Evolutionary conservation across 1,284 basidiomycete genomes (phyloP).

Genomic region (Ganoderma sinense): DNA sequence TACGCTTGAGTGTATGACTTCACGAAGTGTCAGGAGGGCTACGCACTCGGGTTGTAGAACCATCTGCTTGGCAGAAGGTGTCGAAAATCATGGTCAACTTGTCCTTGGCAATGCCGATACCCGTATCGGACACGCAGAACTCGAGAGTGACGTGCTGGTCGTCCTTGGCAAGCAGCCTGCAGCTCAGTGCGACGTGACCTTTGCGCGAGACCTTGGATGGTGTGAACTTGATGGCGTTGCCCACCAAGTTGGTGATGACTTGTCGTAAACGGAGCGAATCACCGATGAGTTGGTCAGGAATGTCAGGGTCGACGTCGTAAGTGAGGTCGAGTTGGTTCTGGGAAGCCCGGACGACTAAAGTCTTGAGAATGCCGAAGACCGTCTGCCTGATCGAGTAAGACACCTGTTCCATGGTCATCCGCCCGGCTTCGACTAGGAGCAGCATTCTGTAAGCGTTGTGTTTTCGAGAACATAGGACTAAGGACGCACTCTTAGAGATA

Average conservation of each 20-base stretch:
- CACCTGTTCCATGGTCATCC: constrained; percentile 99
- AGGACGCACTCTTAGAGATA: constrained; percentile 91
- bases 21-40: constrained; percentile 17
- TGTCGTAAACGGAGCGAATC: constrained; percentile 94
- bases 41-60: constrained; percentile 85
- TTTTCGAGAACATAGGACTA: constrained; percentile 4
- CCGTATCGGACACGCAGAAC: constrained; percentile 98
- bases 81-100: constrained; percentile 99
- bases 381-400: constrained; percentile 98
- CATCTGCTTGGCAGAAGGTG: constrained; percentile 99
- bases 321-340: constrained; percentile 98
- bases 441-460: constrained; percentile 19
- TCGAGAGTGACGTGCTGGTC: constrained; percentile 88
- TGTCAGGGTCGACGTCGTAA: constrained; percentile 95
- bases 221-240: constrained; percentile 97
- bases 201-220: constrained; percentile 78
- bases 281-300: constrained; percentile 97
- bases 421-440: constrained; percentile 89
- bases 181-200: constrained; percentile 93
- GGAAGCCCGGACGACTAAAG: constrained; percentile 96
- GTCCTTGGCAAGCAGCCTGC: constrained; percentile 78
- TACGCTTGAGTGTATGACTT: constrained; percentile 2
- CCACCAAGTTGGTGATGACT: constrained; percentile 95
- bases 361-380: constrained; percentile 98
- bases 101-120: constrained; percentile 99